Conservation (phyloP, 2,329 filamentous ascomycete genomes). For the Chaetomium globosum region DNA sequence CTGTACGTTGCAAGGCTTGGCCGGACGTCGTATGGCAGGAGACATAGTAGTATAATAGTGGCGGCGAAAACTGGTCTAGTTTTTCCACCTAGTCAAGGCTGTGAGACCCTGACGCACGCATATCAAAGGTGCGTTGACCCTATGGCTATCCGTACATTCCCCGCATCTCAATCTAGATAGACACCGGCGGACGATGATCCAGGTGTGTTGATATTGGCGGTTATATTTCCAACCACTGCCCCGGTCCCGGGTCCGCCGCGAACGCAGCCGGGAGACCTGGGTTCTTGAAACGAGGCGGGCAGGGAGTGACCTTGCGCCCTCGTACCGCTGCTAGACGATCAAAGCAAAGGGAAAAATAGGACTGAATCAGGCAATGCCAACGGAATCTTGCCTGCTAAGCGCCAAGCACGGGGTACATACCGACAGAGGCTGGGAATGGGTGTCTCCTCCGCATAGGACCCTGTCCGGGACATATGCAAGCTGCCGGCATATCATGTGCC, state of each 20-base stretch:
- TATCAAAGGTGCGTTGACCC: background rate
- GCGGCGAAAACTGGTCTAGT: background rate
- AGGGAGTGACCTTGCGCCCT: background rate
- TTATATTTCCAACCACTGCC: constrained; percentile 24
- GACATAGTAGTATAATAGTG: background rate
- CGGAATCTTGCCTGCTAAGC: background rate
- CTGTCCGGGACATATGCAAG: constrained; percentile 16
- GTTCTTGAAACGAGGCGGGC: background rate
- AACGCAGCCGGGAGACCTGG: background rate
- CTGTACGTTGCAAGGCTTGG: background rate
- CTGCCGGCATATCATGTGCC: constrained; percentile 24
- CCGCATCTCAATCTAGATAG: constrained; percentile 32
- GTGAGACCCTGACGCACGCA: background rate
- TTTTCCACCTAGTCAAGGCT: background rate
- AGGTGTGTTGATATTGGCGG: constrained; percentile 27
- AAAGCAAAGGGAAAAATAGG: background rate
- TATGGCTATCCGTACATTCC: constrained; percentile 8
- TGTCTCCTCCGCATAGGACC: constrained; percentile 19
- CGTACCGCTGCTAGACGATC: background rate
- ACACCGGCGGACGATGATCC: constrained; percentile 7
- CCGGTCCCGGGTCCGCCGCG: background rate
- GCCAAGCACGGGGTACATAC: constrained; percentile 24
- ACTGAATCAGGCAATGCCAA: background rate
- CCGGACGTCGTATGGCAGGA: constrained; percentile 6
- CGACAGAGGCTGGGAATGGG: background rate